A percentile compares a stretch with the other conserved stretches of the same genome.
These are phyloP conservation scores for Zalaria sp. DNA, from an alignment of 2,329 filamentous ascomycete species.

Conservation along the genomic window DNA sequence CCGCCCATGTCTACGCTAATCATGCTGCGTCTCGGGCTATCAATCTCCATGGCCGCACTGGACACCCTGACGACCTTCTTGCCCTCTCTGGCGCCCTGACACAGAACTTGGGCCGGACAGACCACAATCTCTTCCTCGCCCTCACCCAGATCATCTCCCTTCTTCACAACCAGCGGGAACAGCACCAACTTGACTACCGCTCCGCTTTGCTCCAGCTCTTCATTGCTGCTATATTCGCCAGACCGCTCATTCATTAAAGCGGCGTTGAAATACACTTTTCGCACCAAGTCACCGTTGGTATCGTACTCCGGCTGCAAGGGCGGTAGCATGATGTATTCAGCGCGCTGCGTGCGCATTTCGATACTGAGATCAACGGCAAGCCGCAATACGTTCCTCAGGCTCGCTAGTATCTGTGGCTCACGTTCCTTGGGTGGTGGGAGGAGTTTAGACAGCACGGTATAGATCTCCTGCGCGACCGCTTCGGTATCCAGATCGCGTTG, in stretches of 20 bases:
- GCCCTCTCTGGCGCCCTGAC: constrained; percentile 38
- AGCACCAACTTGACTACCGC: constrained; percentile 82
- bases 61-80: constrained; percentile 36
- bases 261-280: constrained; percentile 83
- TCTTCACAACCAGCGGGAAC: constrained; percentile 93
- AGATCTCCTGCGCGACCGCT: constrained; percentile 85
- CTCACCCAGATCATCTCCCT: constrained; percentile 73
- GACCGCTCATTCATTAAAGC: constrained; percentile 89
- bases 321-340: constrained; percentile 97
- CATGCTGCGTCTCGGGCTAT: constrained; percentile 14
- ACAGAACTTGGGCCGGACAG: constrained; percentile 83
- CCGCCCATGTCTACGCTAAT: no score
- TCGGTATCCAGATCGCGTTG: constrained; percentile 86
- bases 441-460: constrained; percentile 68
- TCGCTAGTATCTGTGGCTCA: constrained; percentile 66
- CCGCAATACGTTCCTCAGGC: constrained; percentile 74
- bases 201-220: constrained; percentile 62
- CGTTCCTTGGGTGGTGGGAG: constrained; percentile 75
- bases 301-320: constrained; percentile 92
- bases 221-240: constrained; percentile 55
- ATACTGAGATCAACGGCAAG: constrained; percentile 82
- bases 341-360: constrained; percentile 93
- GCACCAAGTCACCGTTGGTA: constrained; percentile 74
- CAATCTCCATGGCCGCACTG: constrained; percentile 36
- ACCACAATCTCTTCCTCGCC: constrained; percentile 94